Base-by-base conservation (phyloP, 768 basidiomycete species). In the Calocybe gangraenosa region DNA sequence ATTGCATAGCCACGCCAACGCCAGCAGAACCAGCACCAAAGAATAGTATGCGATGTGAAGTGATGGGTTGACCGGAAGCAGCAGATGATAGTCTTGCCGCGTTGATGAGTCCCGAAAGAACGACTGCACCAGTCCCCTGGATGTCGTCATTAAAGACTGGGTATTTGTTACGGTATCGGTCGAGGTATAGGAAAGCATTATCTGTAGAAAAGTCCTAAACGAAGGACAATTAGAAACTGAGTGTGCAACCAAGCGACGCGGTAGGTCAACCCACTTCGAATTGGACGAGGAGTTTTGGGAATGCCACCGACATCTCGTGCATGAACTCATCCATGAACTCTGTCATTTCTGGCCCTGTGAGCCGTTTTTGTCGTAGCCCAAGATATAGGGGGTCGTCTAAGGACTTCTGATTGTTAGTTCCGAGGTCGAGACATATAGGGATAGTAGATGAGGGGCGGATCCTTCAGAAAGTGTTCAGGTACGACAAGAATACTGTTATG, bases 301-400 rank as follows among this genome's bases (percentile, higher is more conserved):
- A 93, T 9, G 75, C 70, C 32, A 60, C 59, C 14, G 74, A 66
- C 75, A 94, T 88, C 63, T 88, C 90, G 32, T 70, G 59, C 88
- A 96, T 92, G 67, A 96, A 93, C 61, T 91, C 87, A 58, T 93
- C 90, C 85, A 96, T 89, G 65, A 95, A 92, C 37, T 74, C 85
- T 15, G 75, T 73, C 72, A 87, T 86, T 56, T 80, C 80, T 15
- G 68, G 67, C 19, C 81, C 78, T 0, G 79, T 68, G 19, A 81
- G 69, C 41, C 89, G 79, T 53, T 74, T 79, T 57, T 84, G 79
- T 38, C 87, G 81, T 33, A 88, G 74, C 20, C 94, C 94, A 54
- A 95, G 78, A 66, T 97, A 97, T 20, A 95, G 69, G 0, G 92
- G 91, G 63, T 96, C 92, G 14, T 87, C 78, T 34, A 94, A 73